Evolutionary conservation across 257 asterid genomes (phyloP).

Genomic region (Solanum clarkiae): DNA sequence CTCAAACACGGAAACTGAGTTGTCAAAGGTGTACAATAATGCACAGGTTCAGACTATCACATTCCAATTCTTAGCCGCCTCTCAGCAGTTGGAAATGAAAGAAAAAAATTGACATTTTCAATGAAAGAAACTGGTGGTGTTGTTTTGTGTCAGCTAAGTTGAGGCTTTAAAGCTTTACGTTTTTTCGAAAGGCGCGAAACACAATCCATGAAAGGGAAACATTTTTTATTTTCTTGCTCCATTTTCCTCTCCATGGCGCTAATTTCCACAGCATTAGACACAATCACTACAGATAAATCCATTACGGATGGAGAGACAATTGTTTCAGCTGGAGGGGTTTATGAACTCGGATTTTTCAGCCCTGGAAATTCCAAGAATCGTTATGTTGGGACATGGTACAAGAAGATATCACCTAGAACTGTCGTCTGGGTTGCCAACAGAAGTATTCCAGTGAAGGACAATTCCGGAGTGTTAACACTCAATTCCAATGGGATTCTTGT

Average conservation of each 20-base stretch:
- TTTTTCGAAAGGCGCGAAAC: neutral
- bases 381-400: neutral
- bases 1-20: neutral
- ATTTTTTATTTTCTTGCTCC: neutral
- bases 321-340: neutral
- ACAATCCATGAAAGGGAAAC: neutral
- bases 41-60: neutral
- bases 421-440: constrained; percentile 16
- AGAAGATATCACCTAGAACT: neutral
- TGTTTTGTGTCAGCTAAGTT: neutral
- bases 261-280: neutral
- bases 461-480: neutral
- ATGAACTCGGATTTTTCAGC: neutral
- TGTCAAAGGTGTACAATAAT: neutral
- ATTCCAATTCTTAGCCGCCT: neutral
- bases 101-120: neutral
- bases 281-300: neutral
- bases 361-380: neutral
- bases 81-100: neutral
- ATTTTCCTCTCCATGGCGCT: neutral
- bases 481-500: neutral
- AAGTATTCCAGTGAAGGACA: neutral
- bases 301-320: neutral
- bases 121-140: neutral
- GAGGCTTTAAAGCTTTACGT: neutral